A percentile compares a stretch with the other conserved stretches of the same genome.
Evolutionary conservation across 805 yeast genomes (phyloP).

Genomic region (Suhomyces sp.): DNA sequence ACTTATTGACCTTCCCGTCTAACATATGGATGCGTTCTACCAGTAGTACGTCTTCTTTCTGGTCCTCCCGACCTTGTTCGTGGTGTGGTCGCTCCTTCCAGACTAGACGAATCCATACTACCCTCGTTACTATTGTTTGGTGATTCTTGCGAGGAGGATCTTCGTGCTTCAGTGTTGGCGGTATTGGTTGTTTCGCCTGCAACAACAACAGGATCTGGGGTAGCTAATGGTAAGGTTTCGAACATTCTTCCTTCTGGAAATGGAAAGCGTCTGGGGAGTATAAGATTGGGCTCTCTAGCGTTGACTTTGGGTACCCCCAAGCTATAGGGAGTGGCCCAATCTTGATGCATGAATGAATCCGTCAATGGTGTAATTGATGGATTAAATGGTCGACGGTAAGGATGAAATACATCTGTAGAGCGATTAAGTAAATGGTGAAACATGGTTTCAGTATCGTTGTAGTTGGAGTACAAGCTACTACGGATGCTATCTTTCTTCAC

Average conservation of each 20-base stretch:
- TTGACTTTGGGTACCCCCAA: conserved; percentile 11
- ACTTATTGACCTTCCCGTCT: no score
- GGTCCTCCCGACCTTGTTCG: conserved; percentile 10
- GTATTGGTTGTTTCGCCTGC: not conserved
- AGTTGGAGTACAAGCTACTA: conserved; percentile 14
- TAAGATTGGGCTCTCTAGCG: conserved; percentile 24
- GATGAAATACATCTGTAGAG: conserved; percentile 40
- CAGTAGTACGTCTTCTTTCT: conserved; percentile 7
- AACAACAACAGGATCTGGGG: not conserved
- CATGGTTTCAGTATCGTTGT: conserved; percentile 18
- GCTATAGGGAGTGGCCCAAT: conserved; percentile 29
- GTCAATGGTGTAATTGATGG: conserved; percentile 39
- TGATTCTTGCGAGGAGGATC: no score
- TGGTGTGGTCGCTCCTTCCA: not conserved
- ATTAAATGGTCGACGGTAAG: conserved; percentile 35
- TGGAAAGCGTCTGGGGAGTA: conserved; percentile 32
- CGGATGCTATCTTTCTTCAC: conserved; percentile 15
- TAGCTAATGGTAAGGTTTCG: not conserved
- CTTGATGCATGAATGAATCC: conserved; percentile 35
- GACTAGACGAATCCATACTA: not conserved
- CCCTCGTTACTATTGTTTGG: not conserved
- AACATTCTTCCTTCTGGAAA: conserved; percentile 11
- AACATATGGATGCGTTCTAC: conserved; percentile 11
- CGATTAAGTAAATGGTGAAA: conserved; percentile 24
- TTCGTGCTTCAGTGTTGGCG: not conserved